Base-by-base conservation (phyloP, 208 protist species). In the Trypanosoma avium region DNA sequence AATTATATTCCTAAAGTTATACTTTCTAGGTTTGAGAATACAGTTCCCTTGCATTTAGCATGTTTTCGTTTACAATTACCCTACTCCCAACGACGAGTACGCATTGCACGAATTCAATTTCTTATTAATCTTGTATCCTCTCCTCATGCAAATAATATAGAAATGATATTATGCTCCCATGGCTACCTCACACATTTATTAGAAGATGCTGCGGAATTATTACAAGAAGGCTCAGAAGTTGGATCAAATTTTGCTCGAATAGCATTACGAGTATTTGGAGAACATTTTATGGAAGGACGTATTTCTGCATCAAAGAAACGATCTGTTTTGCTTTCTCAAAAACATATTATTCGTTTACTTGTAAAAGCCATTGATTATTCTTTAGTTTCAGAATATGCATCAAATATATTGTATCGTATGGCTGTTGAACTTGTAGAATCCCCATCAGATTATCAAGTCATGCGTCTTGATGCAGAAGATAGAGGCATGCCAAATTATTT, bases 401-500 rank as follows among this genome's bases (percentile, higher is more conserved):
- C 75, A n/a, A 54, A 70, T 55, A 79, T 94, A 27, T 54, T 96
- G 3, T 84, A 81, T 52, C 66, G 70, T n/a, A 61, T 93, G 35
- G 79, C 84, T 12, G 67, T 82, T 19, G 86, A 93, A 48, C 61
- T 93, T 30, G 64, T 84, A 21, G 90, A 96, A 56, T 90, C 83
- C 5, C 86, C 87, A 6, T 62, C 81, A 22, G 85, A 96, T 73
- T 96, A 94, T 81, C 73, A 83, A 52, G 80, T 76, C 54, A 81
- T 75, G 27, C 82, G 82, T 21, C 58, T 84, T 17, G 87, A 96
- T 61, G 56, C 79, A 19, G 75, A 77, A 10, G 87, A 94, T 45
- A 74, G 76, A 24, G 90, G 90, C 26, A 94, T 96, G 90, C 90
- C 90, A 29, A 96, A 96, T 69, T 93, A 85, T 55, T 54, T 92